These are phyloP conservation scores for Talaromyces sp. DNA, from an alignment of 2,329 filamentous ascomycete species.

Conservation along the genomic window DNA sequence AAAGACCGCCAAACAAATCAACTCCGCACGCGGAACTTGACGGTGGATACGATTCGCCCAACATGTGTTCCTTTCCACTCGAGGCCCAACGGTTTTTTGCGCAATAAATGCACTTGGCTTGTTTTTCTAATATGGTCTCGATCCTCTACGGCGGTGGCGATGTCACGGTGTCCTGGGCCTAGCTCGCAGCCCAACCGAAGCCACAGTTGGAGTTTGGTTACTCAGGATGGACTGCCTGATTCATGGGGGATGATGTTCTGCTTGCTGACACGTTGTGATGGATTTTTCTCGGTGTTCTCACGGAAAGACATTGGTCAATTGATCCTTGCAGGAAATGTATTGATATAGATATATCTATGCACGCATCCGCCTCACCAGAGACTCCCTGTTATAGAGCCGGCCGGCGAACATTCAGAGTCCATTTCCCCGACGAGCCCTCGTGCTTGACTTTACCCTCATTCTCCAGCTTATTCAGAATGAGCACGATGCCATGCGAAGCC, in stretches of 20 bases:
- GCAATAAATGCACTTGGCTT: conserved; percentile 9
- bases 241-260: not conserved
- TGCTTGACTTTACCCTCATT: conserved; percentile 61
- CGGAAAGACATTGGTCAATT: not conserved
- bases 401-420: conserved; percentile 23
- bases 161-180: not conserved
- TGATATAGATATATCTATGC: not conserved
- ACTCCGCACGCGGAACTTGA: not conserved
- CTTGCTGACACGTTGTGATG: not conserved
- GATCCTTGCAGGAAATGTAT: not conserved
- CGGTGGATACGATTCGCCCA: not conserved
- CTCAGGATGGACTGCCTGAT: not conserved
- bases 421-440: conserved; percentile 22
- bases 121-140: not conserved
- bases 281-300: not conserved
- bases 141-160: not conserved
- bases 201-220: not conserved
- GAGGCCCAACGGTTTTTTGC: conserved; percentile 5
- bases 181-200: not conserved
- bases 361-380: not conserved
- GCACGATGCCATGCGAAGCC: conserved; percentile 68
- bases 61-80: conserved; percentile 5
- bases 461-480: conserved; percentile 74
- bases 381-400: conserved; percentile 27
- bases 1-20: no score